Evolutionary conservation across 2,329 filamentous ascomycete genomes (phyloP).

Genomic region (Aspergillus neoniger): DNA sequence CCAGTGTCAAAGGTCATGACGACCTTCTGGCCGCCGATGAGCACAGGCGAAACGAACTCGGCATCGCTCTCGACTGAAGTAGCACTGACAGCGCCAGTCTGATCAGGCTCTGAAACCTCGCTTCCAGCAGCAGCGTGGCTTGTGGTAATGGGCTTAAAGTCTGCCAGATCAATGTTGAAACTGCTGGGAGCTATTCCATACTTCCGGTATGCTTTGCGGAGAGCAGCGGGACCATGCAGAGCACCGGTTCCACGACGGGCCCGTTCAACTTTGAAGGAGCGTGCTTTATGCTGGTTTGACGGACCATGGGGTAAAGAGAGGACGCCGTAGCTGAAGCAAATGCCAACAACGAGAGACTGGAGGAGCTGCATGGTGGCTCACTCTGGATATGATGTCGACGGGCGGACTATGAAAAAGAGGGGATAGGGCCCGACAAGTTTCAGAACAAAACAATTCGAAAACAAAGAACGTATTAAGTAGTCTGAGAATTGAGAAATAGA

Average conservation of each 20-base stretch:
- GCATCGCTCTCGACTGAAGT: conserved; percentile 66
- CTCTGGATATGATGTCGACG: background rate
- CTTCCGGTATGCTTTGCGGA: conserved; percentile 69
- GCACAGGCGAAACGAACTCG: conserved; percentile 70
- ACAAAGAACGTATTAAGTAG: conserved; percentile 1
- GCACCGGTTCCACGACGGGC: conserved; percentile 58
- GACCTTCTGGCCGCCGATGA: conserved; percentile 68
- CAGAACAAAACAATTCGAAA: conserved; percentile 3
- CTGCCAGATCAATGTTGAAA: conserved; percentile 39
- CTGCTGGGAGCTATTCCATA: conserved; percentile 58
- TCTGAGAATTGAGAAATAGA: background rate
- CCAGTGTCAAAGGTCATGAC: conserved; percentile 76
- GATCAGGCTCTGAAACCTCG: conserved; percentile 27
- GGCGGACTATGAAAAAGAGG: conserved; percentile 7
- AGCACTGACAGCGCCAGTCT: conserved; percentile 62
- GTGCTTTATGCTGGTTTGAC: conserved; percentile 28
- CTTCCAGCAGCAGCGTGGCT: conserved; percentile 29
- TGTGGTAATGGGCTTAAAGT: conserved; percentile 36
- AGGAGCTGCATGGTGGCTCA: conserved; percentile 30
- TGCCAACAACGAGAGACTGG: conserved; percentile 29
- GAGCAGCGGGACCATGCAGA: conserved; percentile 61
- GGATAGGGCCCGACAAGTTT: conserved; percentile 4
- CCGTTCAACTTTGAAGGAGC: conserved; percentile 64
- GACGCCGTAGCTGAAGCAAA: conserved; percentile 36
- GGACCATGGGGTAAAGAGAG: conserved; percentile 36